Evolutionary conservation across 1,284 basidiomycete species (phyloP), one percentile per base, ranked within the genome.

Genomic region (Cutaneotrichosporon curvatum): DNA sequence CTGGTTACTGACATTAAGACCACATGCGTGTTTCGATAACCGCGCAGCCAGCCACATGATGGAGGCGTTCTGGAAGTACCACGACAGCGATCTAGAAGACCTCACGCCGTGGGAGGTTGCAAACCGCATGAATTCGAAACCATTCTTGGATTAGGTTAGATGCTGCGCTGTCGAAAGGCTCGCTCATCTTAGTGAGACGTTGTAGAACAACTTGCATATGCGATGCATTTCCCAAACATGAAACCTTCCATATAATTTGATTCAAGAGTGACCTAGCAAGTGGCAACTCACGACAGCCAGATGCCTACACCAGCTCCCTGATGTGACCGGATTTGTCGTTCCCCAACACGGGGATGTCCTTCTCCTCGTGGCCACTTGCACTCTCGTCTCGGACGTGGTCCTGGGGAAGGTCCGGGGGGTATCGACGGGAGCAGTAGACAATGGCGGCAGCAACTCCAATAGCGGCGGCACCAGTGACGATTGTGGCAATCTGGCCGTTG

Each of bases 1-100:
- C 9, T 20, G 14, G 19, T 31, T 4, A 25, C 43, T 35, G 37
- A 36, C 33, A 25, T n/a, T n/a, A n/a, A 62, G 63, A n/a, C 61
- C 61, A 2, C 60, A 70, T 42, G 67, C 67, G 2, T 65, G 64
- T 39, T 70, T 68, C 38, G 67, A 70, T 44, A 67, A 67, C 50
- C 48, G 49, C 3, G 57, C 57, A 2, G 61, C 61, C 4, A 50
- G 55, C 35, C 50, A 55, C 14, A 52, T 62, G 40, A 51, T 65
- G 49, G 44, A 49, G 21, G 56, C 60, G 40, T 62, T 60, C 40
- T 65, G 61, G 60, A 52, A 47, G 32, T 56, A 52, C 43, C 50
- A 57, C 36, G 51, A 60, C 18, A 48, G 51, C 12, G 47, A 48
- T 37, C 47, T 51, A 11, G 47, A 53, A 35, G 55, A 52, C 37